A percentile compares a stretch with the other conserved stretches of the same genome.
Conservation (phyloP, 192 early-diverging fungal genomes). For the Coemansia sp. region DNA sequence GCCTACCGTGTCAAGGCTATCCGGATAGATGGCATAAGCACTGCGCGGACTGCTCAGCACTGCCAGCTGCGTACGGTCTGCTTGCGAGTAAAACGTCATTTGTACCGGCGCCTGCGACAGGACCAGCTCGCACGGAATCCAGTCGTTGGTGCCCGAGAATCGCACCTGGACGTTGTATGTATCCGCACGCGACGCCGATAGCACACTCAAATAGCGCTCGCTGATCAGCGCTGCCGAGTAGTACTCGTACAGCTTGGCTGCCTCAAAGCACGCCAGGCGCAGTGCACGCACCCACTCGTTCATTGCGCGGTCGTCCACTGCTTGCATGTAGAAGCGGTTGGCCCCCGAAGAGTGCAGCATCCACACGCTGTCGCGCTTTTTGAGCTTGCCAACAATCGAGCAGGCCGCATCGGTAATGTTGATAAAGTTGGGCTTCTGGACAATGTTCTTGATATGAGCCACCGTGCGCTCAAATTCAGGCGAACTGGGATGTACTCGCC, state of each 20-base stretch:
- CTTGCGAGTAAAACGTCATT: conserved; percentile 33
- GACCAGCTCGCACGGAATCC: conserved; percentile 55
- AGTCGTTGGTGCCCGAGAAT: conserved; percentile 55
- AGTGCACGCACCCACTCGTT: conserved; percentile 71
- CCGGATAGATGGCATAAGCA: conserved; percentile 56
- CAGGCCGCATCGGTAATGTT: conserved; percentile 72
- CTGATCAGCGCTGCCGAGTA: conserved; percentile 60
- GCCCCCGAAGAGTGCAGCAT: conserved; percentile 69
- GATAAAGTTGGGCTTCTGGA: conserved; percentile 66
- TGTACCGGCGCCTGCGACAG: conserved; percentile 24
- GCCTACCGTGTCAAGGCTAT: conserved; percentile 52
- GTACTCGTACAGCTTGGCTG: conserved; percentile 70
- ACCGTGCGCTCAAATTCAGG: conserved; percentile 53
- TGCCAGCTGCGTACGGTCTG: conserved; percentile 36
- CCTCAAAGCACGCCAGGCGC: conserved; percentile 74
- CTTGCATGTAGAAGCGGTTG: conserved; percentile 68
- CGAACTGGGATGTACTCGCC: conserved; percentile 37
- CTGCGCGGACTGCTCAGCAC: conserved; percentile 32
- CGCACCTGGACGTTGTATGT: conserved; percentile 48
- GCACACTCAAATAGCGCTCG: conserved; percentile 36
- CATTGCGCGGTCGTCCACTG: conserved; percentile 57
- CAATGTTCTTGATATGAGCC: conserved; percentile 53
- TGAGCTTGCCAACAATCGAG: conserved; percentile 59
- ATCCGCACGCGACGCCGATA: conserved; percentile 24
- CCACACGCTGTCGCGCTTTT: conserved; percentile 62